Conservation (phyloP, 768 basidiomycete genomes). For the Naganishia antarctica region DNA sequence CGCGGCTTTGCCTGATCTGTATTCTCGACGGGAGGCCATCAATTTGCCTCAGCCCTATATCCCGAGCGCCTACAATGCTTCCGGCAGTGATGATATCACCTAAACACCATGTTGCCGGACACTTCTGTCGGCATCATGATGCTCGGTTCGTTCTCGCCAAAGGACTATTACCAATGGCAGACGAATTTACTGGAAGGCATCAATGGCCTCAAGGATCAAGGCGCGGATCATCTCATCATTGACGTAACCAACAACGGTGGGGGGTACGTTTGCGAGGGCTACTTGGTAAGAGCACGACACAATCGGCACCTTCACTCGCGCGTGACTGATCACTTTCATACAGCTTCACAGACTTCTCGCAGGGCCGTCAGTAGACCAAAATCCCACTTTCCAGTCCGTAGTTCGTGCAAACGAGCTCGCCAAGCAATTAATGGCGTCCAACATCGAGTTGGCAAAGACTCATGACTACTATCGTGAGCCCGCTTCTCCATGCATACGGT, state of each 20-base stretch:
- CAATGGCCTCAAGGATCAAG: slow-evolving; percentile 53
- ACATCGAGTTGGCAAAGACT: slow-evolving; percentile 49
- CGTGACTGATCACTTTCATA: too few species aligned
- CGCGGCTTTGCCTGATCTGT: slow-evolving; percentile 53
- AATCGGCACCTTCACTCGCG: too few species aligned
- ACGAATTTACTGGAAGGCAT: slow-evolving; percentile 55
- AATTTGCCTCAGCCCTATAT: slow-evolving; percentile 55
- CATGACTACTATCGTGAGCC: slow-evolving; percentile 11
- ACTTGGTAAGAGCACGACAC: slow-evolving; percentile 4
- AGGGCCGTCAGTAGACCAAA: slow-evolving; percentile 44
- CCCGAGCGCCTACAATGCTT: slow-evolving; percentile 54
- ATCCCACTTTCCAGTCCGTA: slow-evolving; percentile 56
- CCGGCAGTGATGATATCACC: slow-evolving; percentile 56
- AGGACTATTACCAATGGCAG: slow-evolving; percentile 57
- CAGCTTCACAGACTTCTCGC: slow-evolving; percentile 59
- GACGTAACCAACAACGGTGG: slow-evolving; percentile 64
- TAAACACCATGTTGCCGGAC: slow-evolving; percentile 54
- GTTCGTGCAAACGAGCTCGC: slow-evolving; percentile 59
- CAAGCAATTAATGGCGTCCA: slow-evolving; percentile 58
- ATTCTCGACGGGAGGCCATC: slow-evolving; percentile 50
- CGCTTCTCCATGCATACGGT: too few species aligned
- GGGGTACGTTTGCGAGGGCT: slow-evolving; percentile 57
- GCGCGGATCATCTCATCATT: slow-evolving; percentile 57
- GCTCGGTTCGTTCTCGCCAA: slow-evolving; percentile 56
- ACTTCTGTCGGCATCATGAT: slow-evolving; percentile 53